Conservation (phyloP, 345 rosid species). For the Eucalyptus camaldulensis region DNA sequence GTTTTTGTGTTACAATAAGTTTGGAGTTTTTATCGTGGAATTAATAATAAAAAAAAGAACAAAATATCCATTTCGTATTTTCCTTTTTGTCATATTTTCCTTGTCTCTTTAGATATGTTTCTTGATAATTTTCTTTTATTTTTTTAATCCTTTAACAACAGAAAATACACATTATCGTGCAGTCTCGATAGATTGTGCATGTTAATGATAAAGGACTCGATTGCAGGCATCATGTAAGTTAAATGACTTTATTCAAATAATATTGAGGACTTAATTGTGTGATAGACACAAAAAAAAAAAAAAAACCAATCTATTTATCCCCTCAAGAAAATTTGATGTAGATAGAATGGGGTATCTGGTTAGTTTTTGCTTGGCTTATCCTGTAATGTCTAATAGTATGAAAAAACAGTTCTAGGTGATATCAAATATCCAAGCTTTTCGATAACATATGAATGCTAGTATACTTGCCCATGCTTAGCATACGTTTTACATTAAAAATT, state of each 20-base stretch:
- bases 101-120: not conserved
- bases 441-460: not conserved
- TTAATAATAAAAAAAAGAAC: no score
- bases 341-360: not conserved
- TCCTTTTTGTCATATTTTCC: not conserved
- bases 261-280: not conserved
- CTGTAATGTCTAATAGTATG: not conserved
- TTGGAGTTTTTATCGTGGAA: not conserved
- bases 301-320: not conserved
- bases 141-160: not conserved
- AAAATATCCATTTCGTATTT: not conserved
- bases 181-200: not conserved
- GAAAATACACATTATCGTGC: not conserved
- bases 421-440: not conserved
- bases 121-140: not conserved
- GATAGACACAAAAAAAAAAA: not conserved
- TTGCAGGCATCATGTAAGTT: not conserved
- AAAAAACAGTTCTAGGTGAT: not conserved
- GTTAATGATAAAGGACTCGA: not conserved
- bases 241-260: not conserved
- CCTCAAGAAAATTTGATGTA: not conserved
- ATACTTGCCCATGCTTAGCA: not conserved
- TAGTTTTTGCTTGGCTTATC: not conserved
- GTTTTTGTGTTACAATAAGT: no score
- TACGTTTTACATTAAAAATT: not conserved